These are phyloP conservation scores for Colletotrichum cuscutae DNA, from an alignment of 2,329 filamentous ascomycete genomes.

Conservation along the genomic window DNA sequence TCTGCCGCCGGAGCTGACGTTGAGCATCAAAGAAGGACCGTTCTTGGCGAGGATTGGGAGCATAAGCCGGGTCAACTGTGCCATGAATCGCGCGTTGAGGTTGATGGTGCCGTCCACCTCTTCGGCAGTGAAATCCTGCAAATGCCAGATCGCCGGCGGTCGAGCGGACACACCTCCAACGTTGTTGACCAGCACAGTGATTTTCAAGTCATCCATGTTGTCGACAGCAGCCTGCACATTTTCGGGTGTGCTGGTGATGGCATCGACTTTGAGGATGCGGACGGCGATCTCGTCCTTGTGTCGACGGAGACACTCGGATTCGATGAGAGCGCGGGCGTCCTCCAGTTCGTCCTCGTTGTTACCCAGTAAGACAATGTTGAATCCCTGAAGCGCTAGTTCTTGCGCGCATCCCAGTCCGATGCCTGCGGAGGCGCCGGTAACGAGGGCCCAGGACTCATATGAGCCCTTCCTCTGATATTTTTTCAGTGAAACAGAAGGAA, in stretches of 20 bases:
- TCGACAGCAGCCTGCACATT: constrained; percentile 40
- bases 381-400: constrained; percentile 45
- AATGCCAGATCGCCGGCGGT: constrained; percentile 40
- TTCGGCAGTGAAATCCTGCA: constrained; percentile 40
- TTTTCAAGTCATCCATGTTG: constrained; percentile 38
- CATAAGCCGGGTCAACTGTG: constrained; percentile 43
- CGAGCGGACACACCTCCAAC: constrained; percentile 42
- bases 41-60: constrained; percentile 39
- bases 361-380: constrained; percentile 46
- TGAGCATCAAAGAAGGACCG: constrained; percentile 42
- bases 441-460: constrained; percentile 42
- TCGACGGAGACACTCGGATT: constrained; percentile 36
- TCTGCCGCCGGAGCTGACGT: constrained; percentile 40
- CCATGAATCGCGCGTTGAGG: constrained; percentile 48
- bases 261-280: constrained; percentile 44
- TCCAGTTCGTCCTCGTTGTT: constrained; percentile 43
- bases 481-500: constrained; percentile 36
- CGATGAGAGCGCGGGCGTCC: constrained; percentile 35
- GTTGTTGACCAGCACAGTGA: constrained; percentile 48
- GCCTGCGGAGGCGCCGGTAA: constrained; percentile 48
- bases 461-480: constrained; percentile 39
- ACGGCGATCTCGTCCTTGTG: constrained; percentile 39
- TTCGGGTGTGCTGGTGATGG: constrained; percentile 40
- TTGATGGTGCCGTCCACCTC: constrained; percentile 45
- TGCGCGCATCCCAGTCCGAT: constrained; percentile 47